Percentiles rank a stretch among this genome's conserved stretches.
phyloP scores from a whole-genome alignment of 805 yeast genomes.

The Cyberlindnera euphorbiae region DNA sequence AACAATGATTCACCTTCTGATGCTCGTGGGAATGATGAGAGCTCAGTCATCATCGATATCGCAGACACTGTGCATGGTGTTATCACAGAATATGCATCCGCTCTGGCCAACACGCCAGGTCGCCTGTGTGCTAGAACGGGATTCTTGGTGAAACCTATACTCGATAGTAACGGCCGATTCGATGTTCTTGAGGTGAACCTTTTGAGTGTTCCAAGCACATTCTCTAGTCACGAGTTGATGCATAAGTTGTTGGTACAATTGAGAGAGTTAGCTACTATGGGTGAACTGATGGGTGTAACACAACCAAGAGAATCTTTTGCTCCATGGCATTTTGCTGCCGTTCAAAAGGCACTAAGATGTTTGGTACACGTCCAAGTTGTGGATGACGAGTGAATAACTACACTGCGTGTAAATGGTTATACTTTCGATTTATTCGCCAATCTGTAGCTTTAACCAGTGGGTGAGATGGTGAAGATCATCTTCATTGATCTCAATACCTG shows the following conservation, averaged over 20 bases:
- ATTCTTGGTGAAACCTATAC: conserved; percentile 45
- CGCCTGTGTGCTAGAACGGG: conserved; percentile 70
- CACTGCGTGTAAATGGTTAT: not conserved
- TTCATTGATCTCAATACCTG: conserved; percentile 2
- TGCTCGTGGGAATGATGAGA: conserved; percentile 13
- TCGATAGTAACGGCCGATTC: conserved; percentile 25
- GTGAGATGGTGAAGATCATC: conserved; percentile 4
- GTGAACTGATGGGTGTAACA: conserved; percentile 33
- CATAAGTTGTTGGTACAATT: conserved; percentile 54
- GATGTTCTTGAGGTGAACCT: conserved; percentile 57
- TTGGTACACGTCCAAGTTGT: conserved; percentile 47
- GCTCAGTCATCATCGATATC: conserved; percentile 38
- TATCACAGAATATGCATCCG: conserved; percentile 55
- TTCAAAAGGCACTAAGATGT: conserved; percentile 52
- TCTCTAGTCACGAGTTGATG: conserved; percentile 51
- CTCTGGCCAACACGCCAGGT: conserved; percentile 66
- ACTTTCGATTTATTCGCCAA: not conserved
- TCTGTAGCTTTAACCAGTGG: conserved; percentile 4
- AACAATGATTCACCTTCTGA: conserved; percentile 19
- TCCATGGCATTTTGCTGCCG: conserved; percentile 76
- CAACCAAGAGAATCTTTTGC: conserved; percentile 36
- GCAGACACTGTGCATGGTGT: conserved; percentile 51
- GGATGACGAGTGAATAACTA: conserved; percentile 1
- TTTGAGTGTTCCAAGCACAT: conserved; percentile 67
- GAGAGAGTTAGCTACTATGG: conserved; percentile 45